Base-by-base conservation (phyloP, 2,329 filamentous ascomycete species). In the Alternaria solani region DNA sequence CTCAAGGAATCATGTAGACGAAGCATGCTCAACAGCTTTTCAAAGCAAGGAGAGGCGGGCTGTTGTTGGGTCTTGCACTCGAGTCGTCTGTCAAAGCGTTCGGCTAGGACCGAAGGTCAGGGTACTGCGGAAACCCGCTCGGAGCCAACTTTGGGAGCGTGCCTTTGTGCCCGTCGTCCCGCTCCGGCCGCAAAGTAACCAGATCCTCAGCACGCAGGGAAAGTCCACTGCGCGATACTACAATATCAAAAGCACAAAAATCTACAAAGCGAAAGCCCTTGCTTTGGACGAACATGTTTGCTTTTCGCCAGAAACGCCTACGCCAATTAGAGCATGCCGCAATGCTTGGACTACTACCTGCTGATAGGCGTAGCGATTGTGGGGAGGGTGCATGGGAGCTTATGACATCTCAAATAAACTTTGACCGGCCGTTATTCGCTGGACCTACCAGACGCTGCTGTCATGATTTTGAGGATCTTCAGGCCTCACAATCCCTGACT, bases 141-240 rank as follows among this genome's bases (percentile, higher is more conserved):
- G 65, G 66, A 72, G 71, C 72, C 73, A 75, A 58, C 54, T 57
- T 65, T 64, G 60, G 73, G 73, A 70, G 69, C 73, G 73, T 77
- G 74, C 73, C 59, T 68, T 68, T 70, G 59, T 70, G 61, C 63
- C 67, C 69, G 68, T 68, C 59, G 51, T 72, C 72, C 73, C 72
- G 70, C 67, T 66, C 74, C 73, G 69, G 62, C 72, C 74, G 69
- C 65, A 64, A 64, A 64, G 66, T 53, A 67, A 68, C 65, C 67
- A 67, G 63, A 64, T 63, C 58, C 58, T 51, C 39, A 57, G 34
- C n/a, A 56, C 52, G 60, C 57, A 60, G 48, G 51, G 51, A 59
- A 59, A 55, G 42, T 38, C 26, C 43, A 30, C 39, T 11, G 51
- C 28, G 46, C 51, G 39, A 51, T 43, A 43, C 52, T 20, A 18